These are phyloP conservation scores for Populus alba DNA, from an alignment of 345 rosid species.

Conservation along the genomic window DNA sequence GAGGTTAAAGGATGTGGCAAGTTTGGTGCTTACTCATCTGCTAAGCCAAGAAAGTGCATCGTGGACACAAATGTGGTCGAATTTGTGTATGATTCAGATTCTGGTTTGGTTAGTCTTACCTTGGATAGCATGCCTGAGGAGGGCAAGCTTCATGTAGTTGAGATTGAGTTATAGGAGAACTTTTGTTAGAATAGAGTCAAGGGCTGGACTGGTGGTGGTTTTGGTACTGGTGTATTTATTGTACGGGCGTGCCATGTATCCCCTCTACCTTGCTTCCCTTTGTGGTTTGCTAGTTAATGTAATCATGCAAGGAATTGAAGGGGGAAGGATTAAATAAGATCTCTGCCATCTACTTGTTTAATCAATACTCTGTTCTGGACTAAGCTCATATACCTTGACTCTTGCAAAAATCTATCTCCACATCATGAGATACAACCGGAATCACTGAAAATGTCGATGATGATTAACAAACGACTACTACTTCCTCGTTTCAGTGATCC, in stretches of 20 bases:
- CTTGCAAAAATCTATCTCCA: background rate
- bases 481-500: background rate
- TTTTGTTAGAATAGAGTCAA: background rate
- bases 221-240: background rate
- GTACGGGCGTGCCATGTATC: background rate
- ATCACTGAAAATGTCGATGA: background rate
- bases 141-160: conserved; percentile 43
- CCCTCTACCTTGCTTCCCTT: background rate
- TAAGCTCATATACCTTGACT: background rate
- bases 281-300: background rate
- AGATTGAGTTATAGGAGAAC: conserved; percentile 37
- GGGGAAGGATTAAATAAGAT: background rate
- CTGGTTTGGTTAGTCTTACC: conserved; percentile 49
- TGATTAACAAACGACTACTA: background rate
- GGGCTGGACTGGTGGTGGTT: background rate
- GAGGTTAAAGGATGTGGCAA: conserved; percentile 76
- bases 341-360: background rate
- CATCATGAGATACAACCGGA: background rate
- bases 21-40: conserved; percentile 71
- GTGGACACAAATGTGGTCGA: conserved; percentile 47
- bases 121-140: conserved; percentile 50
- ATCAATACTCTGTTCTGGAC: background rate
- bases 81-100: conserved; percentile 44
- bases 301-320: background rate
- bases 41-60: conserved; percentile 61